Conservation (phyloP, 805 yeast genomes). For the Ogataea glucozyma region DNA sequence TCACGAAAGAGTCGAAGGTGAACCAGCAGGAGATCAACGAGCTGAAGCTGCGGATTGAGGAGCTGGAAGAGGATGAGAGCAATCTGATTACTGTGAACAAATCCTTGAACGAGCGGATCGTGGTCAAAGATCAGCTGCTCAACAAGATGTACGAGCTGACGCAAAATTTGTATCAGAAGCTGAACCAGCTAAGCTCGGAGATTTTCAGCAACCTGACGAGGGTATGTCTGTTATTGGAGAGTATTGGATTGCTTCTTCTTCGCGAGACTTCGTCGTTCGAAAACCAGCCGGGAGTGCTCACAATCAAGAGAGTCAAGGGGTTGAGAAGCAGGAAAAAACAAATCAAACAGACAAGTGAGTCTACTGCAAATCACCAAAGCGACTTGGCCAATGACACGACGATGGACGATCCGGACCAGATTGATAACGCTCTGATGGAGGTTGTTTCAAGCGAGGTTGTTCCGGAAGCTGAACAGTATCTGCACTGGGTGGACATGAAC, state of each 20-base stretch:
- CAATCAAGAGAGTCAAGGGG: conserved; percentile 79
- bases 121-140: conserved; percentile 27
- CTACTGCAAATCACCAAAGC: conserved; percentile 10
- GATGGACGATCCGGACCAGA: conserved; percentile 25
- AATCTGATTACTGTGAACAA: conserved; percentile 46
- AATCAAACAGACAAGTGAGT: conserved; percentile 21
- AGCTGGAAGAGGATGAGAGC: conserved; percentile 48
- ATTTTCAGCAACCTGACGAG: conserved; percentile 42
- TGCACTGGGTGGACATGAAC: conserved; percentile 51
- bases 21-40: conserved; percentile 52
- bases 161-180: conserved; percentile 33
- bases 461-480: conserved; percentile 37
- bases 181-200: conserved; percentile 44
- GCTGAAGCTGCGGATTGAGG: conserved; percentile 45
- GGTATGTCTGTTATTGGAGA: conserved; percentile 62
- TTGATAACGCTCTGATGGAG: conserved; percentile 38
- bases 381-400: conserved; percentile 34
- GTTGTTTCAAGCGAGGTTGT: conserved; percentile 41
- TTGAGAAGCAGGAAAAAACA: conserved; percentile 49
- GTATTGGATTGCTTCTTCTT: conserved; percentile 72
- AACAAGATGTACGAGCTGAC: conserved; percentile 24
- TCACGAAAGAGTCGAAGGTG: conserved; percentile 50
- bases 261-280: conserved; percentile 38
- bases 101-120: conserved; percentile 32
- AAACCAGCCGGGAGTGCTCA: conserved; percentile 38